phyloP scores from a whole-genome alignment of 495 filamentous ascomycete species.

The Penicillium roqueforti region DNA sequence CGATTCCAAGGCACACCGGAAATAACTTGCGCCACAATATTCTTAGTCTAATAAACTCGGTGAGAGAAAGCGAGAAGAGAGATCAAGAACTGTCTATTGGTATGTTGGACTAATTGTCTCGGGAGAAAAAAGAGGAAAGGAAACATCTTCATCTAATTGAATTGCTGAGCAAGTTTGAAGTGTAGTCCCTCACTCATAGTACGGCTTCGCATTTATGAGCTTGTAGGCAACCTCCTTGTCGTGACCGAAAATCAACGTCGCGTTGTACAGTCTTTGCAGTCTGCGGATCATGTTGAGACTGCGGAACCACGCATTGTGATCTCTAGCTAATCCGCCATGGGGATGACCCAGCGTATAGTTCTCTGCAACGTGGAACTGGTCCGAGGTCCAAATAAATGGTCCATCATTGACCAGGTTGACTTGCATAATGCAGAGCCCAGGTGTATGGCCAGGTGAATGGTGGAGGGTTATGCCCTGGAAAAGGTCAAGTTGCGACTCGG shows the following conservation, averaged over 20 bases:
- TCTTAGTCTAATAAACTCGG: too few species aligned
- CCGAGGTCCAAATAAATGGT: constrained; percentile 44
- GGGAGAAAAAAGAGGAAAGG: too few species aligned
- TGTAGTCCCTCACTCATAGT: constrained; percentile 14
- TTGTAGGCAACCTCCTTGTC: constrained; percentile 19
- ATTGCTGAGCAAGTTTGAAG: neutral
- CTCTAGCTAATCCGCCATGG: constrained; percentile 42
- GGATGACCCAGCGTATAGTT: constrained; percentile 33
- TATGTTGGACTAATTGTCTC: too few species aligned
- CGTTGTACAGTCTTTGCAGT: constrained; percentile 33
- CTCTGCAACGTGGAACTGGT: constrained; percentile 42
- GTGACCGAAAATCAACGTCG: constrained; percentile 41
- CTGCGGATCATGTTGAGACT: constrained; percentile 37
- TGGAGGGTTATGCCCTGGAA: constrained; percentile 36
- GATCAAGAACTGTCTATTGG: too few species aligned
- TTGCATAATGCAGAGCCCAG: constrained; percentile 37
- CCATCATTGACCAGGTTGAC: constrained; percentile 36
- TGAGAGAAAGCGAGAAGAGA: too few species aligned
- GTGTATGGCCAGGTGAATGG: constrained; percentile 40
- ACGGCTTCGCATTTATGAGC: constrained; percentile 18
- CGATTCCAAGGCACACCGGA: too few species aligned
- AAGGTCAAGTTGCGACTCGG: constrained; percentile 28
- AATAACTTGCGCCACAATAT: too few species aligned
- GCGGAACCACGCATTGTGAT: constrained; percentile 41
- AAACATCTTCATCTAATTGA: neutral